phyloP scores from a whole-genome alignment of 73 alveolate genomes.

The Uronychia setigera region DNA sequence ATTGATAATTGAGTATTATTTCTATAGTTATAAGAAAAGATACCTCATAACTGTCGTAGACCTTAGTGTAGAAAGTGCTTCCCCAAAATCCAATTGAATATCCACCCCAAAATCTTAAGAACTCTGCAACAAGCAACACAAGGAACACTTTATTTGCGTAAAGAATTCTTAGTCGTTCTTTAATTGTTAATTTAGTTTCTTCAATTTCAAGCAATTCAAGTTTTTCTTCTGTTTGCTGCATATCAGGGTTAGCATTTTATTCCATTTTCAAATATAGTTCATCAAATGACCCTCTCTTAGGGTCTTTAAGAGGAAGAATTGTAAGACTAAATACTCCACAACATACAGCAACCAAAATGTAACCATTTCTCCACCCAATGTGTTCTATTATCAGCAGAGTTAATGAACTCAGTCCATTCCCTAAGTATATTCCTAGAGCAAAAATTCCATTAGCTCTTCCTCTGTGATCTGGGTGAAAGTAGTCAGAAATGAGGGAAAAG shows the following conservation, averaged over 20 bases:
- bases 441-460: conserved; percentile 53
- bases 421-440: conserved; percentile 47
- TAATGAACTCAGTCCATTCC: conserved; percentile 51
- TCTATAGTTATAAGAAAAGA: too few species aligned
- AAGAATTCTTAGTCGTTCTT: conserved; percentile 16
- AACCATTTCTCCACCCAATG: conserved; percentile 51
- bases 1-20: conserved; percentile 22
- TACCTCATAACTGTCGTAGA: too few species aligned
- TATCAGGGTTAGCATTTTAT: neutral
- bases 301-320: conserved; percentile 37
- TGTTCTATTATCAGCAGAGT: conserved; percentile 17
- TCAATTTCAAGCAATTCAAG: too few species aligned
- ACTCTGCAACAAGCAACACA: conserved; percentile 24
- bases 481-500: conserved; percentile 45
- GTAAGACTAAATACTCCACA: conserved; percentile 4
- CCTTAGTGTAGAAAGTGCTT: conserved; percentile 33
- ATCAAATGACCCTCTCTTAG: conserved; percentile 29
- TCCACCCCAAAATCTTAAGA: conserved; percentile 61
- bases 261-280: neutral
- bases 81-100: conserved; percentile 59
- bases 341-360: conserved; percentile 15
- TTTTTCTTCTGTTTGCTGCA: too few species aligned
- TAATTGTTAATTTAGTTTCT: too few species aligned
- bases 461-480: conserved; percentile 36
- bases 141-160: conserved; percentile 9